These are phyloP conservation scores for Miamiensis avidus DNA, from an alignment of 169 alveolate species.

Conservation along the genomic window DNA sequence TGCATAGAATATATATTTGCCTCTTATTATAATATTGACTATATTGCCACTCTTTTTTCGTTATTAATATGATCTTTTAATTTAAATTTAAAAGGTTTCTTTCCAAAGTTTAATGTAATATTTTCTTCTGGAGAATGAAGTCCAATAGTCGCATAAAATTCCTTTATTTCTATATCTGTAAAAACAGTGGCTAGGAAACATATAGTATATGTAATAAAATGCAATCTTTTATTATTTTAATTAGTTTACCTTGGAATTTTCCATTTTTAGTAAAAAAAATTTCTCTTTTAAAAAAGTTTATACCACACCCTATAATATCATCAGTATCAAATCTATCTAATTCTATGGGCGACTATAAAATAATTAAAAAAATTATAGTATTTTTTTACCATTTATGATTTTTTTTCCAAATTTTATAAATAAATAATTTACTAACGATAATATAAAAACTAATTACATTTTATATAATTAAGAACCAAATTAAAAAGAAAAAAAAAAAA, in stretches of 20 bases:
- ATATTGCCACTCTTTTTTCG: not conserved
- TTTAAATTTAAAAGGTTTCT: slow-evolving; percentile 9
- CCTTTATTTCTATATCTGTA: not conserved
- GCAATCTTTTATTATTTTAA: not conserved
- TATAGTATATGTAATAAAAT: not conserved
- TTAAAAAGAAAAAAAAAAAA: too few species aligned
- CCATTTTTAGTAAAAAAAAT: slow-evolving; percentile 28
- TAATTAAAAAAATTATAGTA: too few species aligned
- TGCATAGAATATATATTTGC: slow-evolving; percentile 3
- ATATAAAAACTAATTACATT: too few species aligned
- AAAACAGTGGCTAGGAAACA: not conserved
- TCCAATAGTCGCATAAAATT: slow-evolving; percentile 18
- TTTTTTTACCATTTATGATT: not conserved
- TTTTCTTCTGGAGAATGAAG: not conserved
- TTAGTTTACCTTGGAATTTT: slow-evolving; percentile 2
- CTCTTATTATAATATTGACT: slow-evolving; percentile 8
- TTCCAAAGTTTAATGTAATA: slow-evolving; percentile 16
- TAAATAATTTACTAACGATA: not conserved
- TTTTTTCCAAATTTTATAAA: not conserved
- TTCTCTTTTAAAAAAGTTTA: slow-evolving; percentile 24
- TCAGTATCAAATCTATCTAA: not conserved
- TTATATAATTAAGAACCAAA: not conserved
- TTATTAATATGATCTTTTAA: not conserved
- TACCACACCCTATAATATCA: slow-evolving; percentile 31
- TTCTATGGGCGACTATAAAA: too few species aligned